Percentiles rank a stretch among this genome's conserved stretches.
Evolutionary conservation across 1,139 yeast species (phyloP).

Genomic region (Trichomonascaceae sp.): DNA sequence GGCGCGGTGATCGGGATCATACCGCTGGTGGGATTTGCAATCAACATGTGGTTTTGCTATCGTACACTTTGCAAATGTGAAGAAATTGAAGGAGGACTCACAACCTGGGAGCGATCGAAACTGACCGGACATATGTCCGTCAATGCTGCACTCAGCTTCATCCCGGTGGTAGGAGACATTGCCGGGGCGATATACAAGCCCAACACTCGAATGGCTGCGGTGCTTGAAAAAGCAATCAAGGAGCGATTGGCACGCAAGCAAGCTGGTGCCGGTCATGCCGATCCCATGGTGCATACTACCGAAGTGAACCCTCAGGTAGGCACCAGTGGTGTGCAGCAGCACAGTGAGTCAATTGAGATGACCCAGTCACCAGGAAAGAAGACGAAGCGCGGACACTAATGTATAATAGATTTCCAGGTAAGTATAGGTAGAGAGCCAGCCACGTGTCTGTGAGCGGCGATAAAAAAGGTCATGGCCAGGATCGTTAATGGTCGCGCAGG

Average conservation of each 20-base stretch:
- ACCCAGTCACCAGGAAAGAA: too few species aligned
- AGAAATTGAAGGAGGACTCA: slow-evolving; percentile 53
- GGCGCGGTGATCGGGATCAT: slow-evolving; percentile 55
- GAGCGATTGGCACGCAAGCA: slow-evolving; percentile 20
- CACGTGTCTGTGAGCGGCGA: too few species aligned
- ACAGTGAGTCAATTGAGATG: too few species aligned
- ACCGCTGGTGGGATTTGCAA: slow-evolving; percentile 48
- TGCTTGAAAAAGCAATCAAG: slow-evolving; percentile 45
- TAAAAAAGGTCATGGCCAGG: too few species aligned
- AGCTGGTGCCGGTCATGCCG: too few species aligned
- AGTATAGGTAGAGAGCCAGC: too few species aligned
- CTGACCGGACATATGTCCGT: slow-evolving; percentile 50
- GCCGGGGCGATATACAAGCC: slow-evolving; percentile 59
- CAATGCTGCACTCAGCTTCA: slow-evolving; percentile 57
- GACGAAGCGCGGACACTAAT: too few species aligned
- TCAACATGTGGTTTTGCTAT: slow-evolving; percentile 39
- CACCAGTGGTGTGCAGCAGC: too few species aligned
- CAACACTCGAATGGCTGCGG: slow-evolving; percentile 56
- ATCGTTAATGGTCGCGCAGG: too few species aligned
- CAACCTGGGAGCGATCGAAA: slow-evolving; percentile 32
- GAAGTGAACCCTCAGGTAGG: too few species aligned
- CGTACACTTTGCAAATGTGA: slow-evolving; percentile 38
- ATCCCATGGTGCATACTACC: too few species aligned
- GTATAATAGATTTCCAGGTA: too few species aligned
- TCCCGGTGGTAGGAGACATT: slow-evolving; percentile 63